phyloP scores from a whole-genome alignment of 805 yeast species.

The Wickerhamomyces strasburgensis region DNA sequence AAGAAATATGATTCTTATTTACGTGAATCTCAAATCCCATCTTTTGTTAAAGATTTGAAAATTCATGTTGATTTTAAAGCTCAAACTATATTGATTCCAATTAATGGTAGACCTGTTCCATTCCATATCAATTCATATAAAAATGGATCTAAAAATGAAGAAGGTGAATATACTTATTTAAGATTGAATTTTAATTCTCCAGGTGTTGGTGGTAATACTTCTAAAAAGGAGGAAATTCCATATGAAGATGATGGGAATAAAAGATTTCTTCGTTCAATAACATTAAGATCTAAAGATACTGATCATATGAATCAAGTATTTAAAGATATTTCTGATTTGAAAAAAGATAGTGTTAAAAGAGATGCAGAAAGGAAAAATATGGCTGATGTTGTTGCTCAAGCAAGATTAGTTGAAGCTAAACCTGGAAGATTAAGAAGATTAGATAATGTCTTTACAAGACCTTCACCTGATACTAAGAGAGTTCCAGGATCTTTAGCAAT shows the following conservation, averaged over 20 bases:
- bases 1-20: constrained; percentile 92
- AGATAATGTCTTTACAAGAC: constrained; percentile 87
- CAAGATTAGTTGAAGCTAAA: constrained; percentile 72
- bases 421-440: constrained; percentile 82
- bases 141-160: constrained; percentile 92
- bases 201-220: constrained; percentile 68
- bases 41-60: constrained; percentile 72
- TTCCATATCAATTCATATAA: constrained; percentile 93
- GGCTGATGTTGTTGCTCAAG: constrained; percentile 94
- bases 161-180: constrained; percentile 88
- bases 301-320: constrained; percentile 88
- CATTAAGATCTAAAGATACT: constrained; percentile 84
- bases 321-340: constrained; percentile 85
- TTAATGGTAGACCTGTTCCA: constrained; percentile 95
- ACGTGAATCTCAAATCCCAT: constrained; percentile 88
- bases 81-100: constrained; percentile 86
- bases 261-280: constrained; percentile 79
- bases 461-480: constrained; percentile 96
- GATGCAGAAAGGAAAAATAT: constrained; percentile 86
- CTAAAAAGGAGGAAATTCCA: constrained; percentile 76
- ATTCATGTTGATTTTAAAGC: constrained; percentile 83
- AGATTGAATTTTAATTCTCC: constrained; percentile 93
- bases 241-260: constrained; percentile 86
- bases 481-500: constrained; percentile 85
- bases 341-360: constrained; percentile 84